These are phyloP conservation scores for Murraya koenigii DNA, from an alignment of 345 rosid genomes.

Conservation along the genomic window DNA sequence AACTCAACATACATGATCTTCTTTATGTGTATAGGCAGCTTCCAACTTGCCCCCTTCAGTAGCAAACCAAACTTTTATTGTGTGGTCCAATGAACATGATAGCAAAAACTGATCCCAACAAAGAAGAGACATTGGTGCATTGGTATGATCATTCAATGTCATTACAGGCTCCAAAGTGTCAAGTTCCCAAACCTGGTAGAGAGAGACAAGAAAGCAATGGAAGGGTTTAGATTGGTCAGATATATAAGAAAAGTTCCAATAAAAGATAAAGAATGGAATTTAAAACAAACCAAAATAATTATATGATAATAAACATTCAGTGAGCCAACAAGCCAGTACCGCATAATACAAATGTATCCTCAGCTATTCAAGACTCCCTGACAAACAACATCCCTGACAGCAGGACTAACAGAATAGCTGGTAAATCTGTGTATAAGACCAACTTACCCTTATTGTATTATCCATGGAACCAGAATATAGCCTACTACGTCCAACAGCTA, in stretches of 20 bases:
- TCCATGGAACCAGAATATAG: conserved; percentile 12
- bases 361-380: neutral
- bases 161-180: conserved; percentile 32
- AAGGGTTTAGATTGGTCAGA: neutral
- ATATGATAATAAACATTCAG: neutral
- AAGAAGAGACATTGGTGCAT: conserved; percentile 52
- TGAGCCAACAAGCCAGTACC: neutral
- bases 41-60: conserved; percentile 29
- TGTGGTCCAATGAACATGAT: conserved; percentile 60
- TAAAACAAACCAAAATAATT: neutral
- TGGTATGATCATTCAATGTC: conserved; percentile 42
- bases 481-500: conserved; percentile 3
- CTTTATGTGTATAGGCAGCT: conserved; percentile 28
- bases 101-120: conserved; percentile 54
- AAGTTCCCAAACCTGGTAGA: conserved; percentile 56
- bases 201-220: neutral
- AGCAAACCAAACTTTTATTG: conserved; percentile 51
- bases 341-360: neutral
- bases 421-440: neutral
- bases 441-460: conserved; percentile 8
- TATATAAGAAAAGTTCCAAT: neutral
- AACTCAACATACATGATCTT: conserved; percentile 33
- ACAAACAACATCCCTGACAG: neutral
- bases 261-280: neutral
- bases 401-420: neutral